A percentile compares a stretch with the other conserved stretches of the same genome.
Conservation (phyloP, 257 asterid species). For the Forsythia viridissima region DNA sequence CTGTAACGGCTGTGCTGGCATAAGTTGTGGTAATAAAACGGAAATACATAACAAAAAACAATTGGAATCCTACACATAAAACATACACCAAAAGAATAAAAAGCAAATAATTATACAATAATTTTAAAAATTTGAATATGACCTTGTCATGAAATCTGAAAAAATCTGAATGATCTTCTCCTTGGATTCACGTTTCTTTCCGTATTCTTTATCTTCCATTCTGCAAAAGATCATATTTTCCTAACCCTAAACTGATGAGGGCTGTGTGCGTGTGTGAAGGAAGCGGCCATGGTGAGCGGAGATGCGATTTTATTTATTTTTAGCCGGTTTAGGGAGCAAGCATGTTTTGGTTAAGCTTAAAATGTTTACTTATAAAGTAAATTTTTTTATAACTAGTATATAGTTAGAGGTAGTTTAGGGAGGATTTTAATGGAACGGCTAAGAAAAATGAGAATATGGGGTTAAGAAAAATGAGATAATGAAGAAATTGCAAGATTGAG, state of each 20-base stretch:
- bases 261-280: not conserved
- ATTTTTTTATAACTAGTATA: too few relatives aligned
- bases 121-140: not conserved
- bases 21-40: not conserved
- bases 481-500: too few relatives aligned
- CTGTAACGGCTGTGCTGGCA: constrained; percentile 31
- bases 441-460: too few relatives aligned
- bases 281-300: too few relatives aligned
- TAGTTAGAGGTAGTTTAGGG: too few relatives aligned
- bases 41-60: not conserved
- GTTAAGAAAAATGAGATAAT: too few relatives aligned
- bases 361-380: too few relatives aligned
- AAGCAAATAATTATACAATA: not conserved
- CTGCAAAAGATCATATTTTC: constrained; percentile 23
- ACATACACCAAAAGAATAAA: not conserved
- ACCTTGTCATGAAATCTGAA: constrained; percentile 74
- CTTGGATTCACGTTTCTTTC: constrained; percentile 15
- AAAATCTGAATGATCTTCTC: constrained; percentile 35
- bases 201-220: constrained; percentile 42
- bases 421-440: too few relatives aligned
- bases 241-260: not conserved
- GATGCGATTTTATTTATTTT: too few relatives aligned
- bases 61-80: not conserved
- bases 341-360: too few relatives aligned
- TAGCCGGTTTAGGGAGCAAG: too few relatives aligned